These are phyloP conservation scores for Tricholoma matsutake DNA, from an alignment of 768 basidiomycete genomes.

Conservation along the genomic window DNA sequence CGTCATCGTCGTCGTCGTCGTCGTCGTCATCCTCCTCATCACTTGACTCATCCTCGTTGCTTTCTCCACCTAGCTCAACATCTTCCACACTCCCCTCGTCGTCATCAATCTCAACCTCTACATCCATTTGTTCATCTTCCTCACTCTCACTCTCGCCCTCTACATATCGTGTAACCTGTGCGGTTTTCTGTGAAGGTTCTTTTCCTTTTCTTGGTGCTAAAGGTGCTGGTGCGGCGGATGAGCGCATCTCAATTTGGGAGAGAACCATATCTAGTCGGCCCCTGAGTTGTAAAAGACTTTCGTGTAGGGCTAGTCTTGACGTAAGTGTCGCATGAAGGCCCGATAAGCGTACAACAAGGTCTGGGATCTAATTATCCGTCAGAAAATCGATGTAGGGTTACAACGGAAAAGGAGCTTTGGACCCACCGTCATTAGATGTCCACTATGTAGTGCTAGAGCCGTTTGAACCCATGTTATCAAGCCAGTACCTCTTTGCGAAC, in stretches of 20 bases:
- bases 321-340: constrained; percentile 81
- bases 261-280: constrained; percentile 93
- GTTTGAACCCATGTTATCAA: constrained; percentile 78
- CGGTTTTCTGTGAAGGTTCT: constrained; percentile 28
- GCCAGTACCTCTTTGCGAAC: constrained; percentile 68
- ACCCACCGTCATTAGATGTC: constrained; percentile 91
- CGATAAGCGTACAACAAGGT: constrained; percentile 83
- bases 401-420: constrained; percentile 1
- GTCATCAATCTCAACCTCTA: constrained; percentile 61
- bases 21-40: constrained; percentile 55
- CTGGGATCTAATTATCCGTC: constrained; percentile 68
- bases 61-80: constrained; percentile 67
- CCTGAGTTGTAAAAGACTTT: constrained; percentile 79
- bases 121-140: constrained; percentile 51
- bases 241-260: constrained; percentile 88
- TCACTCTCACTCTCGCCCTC: constrained; percentile 81
- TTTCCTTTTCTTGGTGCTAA: constrained; percentile 42
- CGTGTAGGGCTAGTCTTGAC: constrained; percentile 76
- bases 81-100: constrained; percentile 79
- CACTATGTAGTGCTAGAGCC: constrained; percentile 81
- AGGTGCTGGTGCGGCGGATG: constrained; percentile 63
- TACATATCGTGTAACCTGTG: constrained; percentile 53
- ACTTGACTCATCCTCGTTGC: constrained; percentile 43
- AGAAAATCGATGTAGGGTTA: constrained; percentile 2
- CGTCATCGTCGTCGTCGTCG: constrained; percentile 36